Percentiles rank a stretch among this genome's conserved stretches.
Conservation (phyloP, 2,329 filamentous ascomycete species). For the Thyridium curvatum region DNA sequence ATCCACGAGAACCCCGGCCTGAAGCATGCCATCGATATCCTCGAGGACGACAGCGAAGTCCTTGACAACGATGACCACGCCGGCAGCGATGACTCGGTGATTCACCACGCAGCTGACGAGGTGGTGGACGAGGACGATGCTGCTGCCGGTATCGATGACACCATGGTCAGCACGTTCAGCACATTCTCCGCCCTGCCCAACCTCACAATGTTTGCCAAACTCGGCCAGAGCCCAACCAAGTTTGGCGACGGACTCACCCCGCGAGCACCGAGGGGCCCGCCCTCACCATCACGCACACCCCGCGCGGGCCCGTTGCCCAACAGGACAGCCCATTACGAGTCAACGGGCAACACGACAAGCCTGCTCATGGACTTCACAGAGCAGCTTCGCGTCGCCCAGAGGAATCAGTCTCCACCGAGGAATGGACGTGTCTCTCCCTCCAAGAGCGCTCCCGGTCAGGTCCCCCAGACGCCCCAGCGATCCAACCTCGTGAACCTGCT, state of each 20-base stretch:
- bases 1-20: constrained; percentile 49
- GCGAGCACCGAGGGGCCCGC: constrained; percentile 24
- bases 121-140: constrained; percentile 22
- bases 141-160: constrained; percentile 57
- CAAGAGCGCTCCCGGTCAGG: constrained; percentile 20
- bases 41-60: constrained; percentile 45
- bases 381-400: constrained; percentile 46
- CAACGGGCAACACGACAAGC: constrained; percentile 59
- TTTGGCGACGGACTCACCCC: constrained; percentile 29
- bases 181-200: constrained; percentile 85
- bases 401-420: constrained; percentile 37
- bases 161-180: constrained; percentile 77
- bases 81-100: constrained; percentile 1
- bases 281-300: constrained; percentile 26
- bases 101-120: constrained; percentile 7
- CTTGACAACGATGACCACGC: constrained; percentile 18
- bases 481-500: constrained; percentile 61
- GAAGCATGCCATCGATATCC: constrained; percentile 54
- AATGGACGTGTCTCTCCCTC: constrained; percentile 24
- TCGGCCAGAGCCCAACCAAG: constrained; percentile 61
- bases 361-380: constrained; percentile 85
- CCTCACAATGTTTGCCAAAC: constrained; percentile 73
- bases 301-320: constrained; percentile 23
- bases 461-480: constrained; percentile 35
- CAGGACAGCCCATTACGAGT: constrained; percentile 39